Evolutionary conservation across 768 basidiomycete genomes (phyloP), one percentile per base, ranked within the genome.

Genomic region (Leccinellum luteum): DNA sequence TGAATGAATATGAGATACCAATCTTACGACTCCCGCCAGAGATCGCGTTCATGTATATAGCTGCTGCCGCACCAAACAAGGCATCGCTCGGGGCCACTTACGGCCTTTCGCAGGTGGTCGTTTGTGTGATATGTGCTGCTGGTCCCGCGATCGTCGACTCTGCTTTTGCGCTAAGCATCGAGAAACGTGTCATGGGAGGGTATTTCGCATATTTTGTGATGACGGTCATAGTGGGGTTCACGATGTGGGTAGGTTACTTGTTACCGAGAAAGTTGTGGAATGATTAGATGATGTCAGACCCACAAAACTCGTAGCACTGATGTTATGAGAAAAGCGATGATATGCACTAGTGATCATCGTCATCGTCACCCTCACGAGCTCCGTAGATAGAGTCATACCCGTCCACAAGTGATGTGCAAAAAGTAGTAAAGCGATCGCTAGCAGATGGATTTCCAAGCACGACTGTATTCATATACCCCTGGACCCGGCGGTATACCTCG

Each of bases 81-180:
- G 80, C 81, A 17, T 83, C 86, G 12, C 76, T 90, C 13, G 89
- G 89, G 19, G 82, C 87, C 15, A 86, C 85, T 17, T 88, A 90
- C 64, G 89, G 89, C 4, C 56, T 84, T 21, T 66, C 71, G 4
- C 67, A 69, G 43, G 60, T 57, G 58, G 23, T 60, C 28, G 72
- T 73, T 8, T 74, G 66, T 38, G 4, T 67, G 28, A 65, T 64
- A 62, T 70, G 70, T 27, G 67, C 69, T 15, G 3, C 73, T 7
- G 70, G 64, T 7, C 72, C 70, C 5, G 72, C 61, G 5, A 17
- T 48, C 4, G 68, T 63, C 4, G 70, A 62, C 19, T 66, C 70
- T 13, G 63, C 67, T 1, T 70, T 62, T 59, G 70, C 71, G 4
- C 52, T 65, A 41, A 60, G 69, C 10, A 58, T 72, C 23, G 67